These are phyloP conservation scores for Helicocarpus griseus DNA, from an alignment of 2,329 filamentous ascomycete genomes.

Conservation along the genomic window DNA sequence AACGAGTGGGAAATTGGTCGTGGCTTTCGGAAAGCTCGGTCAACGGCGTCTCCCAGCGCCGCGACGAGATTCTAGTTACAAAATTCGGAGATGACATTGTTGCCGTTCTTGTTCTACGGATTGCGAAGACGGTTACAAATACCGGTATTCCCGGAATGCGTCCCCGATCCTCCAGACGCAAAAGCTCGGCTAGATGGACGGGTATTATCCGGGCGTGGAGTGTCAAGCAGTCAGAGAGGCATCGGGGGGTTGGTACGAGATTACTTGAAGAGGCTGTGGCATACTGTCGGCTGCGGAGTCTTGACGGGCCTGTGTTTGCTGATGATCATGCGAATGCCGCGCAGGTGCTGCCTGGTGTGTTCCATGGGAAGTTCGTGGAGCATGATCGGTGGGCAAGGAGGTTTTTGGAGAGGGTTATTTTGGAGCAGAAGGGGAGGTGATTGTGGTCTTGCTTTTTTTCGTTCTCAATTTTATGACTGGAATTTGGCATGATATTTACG, in stretches of 20 bases:
- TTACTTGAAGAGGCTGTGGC: conserved; percentile 65
- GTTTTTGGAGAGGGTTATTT: conserved; percentile 26
- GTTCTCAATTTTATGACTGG: background rate
- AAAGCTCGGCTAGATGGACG: conserved; percentile 12
- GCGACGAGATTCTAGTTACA: conserved; percentile 55
- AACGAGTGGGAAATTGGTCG: conserved; percentile 46
- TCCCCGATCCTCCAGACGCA: conserved; percentile 10
- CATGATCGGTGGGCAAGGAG: conserved; percentile 47
- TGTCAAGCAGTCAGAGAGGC: conserved; percentile 58
- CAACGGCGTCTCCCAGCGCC: conserved; percentile 27
- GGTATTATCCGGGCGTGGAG: conserved; percentile 74
- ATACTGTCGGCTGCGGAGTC: conserved; percentile 57
- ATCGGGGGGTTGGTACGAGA: conserved; percentile 60
- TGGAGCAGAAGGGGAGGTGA: conserved; percentile 9
- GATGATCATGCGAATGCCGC: conserved; percentile 66
- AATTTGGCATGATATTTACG: background rate
- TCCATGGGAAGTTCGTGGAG: conserved; percentile 52
- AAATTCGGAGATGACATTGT: conserved; percentile 60
- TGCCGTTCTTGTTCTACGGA: conserved; percentile 54
- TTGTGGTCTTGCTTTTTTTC: background rate
- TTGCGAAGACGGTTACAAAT: conserved; percentile 11
- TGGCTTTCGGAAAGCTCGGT: conserved; percentile 45
- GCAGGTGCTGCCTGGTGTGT: conserved; percentile 52
- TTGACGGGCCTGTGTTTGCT: conserved; percentile 61
- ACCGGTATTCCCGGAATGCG: conserved; percentile 5